Evolutionary conservation across 176 grass and related monocot species (phyloP).

Genomic region (Oryza longistaminata): DNA sequence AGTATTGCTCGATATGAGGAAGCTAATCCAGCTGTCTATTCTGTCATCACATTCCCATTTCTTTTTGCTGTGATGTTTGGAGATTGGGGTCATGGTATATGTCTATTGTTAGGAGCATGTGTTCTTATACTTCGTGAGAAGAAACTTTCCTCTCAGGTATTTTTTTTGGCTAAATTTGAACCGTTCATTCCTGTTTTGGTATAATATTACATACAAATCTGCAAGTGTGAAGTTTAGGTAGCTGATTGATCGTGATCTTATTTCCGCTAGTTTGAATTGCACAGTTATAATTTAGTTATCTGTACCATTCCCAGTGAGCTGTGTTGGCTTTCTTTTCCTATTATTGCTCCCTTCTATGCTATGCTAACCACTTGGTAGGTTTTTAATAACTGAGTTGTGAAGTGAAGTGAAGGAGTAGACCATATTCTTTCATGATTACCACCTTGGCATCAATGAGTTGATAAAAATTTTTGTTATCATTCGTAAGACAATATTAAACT

Average conservation of each 20-base stretch:
- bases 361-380: background rate
- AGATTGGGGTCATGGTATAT: slow-evolving; percentile 99
- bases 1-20: slow-evolving; percentile 97
- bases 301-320: background rate
- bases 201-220: slow-evolving; percentile 19
- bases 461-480: background rate
- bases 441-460: background rate
- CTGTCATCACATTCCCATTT: slow-evolving; percentile 97
- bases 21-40: slow-evolving; percentile 97
- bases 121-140: slow-evolving; percentile 93
- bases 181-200: slow-evolving; percentile 2
- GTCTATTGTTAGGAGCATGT: slow-evolving; percentile 87
- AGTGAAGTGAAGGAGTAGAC: slow-evolving; percentile 10
- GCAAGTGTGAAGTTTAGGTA: background rate
- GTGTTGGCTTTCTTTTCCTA: background rate
- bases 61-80: slow-evolving; percentile 99
- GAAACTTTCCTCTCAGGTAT: slow-evolving; percentile 92
- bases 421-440: slow-evolving; percentile 16
- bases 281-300: background rate
- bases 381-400: background rate
- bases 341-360: background rate
- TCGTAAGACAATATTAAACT: background rate
- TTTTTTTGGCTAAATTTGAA: slow-evolving; percentile 2
- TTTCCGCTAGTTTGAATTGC: slow-evolving; percentile 5
- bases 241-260: slow-evolving; percentile 11